These are phyloP conservation scores for Phytopythium vexans DNA, from an alignment of 352 stramenopile species.

Conservation along the genomic window DNA sequence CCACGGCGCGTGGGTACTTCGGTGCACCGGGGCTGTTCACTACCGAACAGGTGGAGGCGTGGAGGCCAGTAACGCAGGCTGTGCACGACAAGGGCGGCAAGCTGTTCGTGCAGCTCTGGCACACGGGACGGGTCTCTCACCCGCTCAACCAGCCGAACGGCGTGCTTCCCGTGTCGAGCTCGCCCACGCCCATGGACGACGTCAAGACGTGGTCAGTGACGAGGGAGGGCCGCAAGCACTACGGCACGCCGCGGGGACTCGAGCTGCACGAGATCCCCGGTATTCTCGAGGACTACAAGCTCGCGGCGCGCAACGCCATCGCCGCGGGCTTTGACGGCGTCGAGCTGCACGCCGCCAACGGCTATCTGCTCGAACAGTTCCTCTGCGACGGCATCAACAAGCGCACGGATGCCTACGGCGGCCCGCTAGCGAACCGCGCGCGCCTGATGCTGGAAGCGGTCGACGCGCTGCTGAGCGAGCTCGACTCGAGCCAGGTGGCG, in stretches of 20 bases:
- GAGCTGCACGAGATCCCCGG: slow-evolving; percentile 60
- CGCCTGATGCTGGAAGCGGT: slow-evolving; percentile 66
- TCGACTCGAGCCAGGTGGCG: slow-evolving; percentile 18
- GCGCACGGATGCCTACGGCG: slow-evolving; percentile 76
- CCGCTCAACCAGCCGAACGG: slow-evolving; percentile 46
- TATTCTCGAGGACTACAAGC: slow-evolving; percentile 62
- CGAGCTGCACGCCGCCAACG: slow-evolving; percentile 86
- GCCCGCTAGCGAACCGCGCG: slow-evolving; percentile 69
- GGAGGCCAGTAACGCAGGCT: slow-evolving; percentile 50
- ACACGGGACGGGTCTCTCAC: slow-evolving; percentile 70
- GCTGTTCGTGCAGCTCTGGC: slow-evolving; percentile 87
- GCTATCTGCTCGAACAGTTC: slow-evolving; percentile 90
- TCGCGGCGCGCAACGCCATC: slow-evolving; percentile 50
- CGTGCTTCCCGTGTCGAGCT: slow-evolving; percentile 42
- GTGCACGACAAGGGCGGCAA: slow-evolving; percentile 76
- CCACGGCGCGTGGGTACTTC: slow-evolving; percentile 17
- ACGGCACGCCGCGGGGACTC: slow-evolving; percentile 51
- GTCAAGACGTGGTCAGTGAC: slow-evolving; percentile 31
- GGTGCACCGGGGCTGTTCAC: slow-evolving; percentile 42
- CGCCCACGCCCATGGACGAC: slow-evolving; percentile 19
- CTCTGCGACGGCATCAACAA: slow-evolving; percentile 68
- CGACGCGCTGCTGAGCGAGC: slow-evolving; percentile 22
- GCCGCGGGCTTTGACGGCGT: slow-evolving; percentile 89
- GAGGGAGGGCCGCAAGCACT: slow-evolving; percentile 26
- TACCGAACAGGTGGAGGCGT: slow-evolving; percentile 38